phyloP scores from a whole-genome alignment of 768 basidiomycete genomes.

The Rhodotorula paludigena region DNA sequence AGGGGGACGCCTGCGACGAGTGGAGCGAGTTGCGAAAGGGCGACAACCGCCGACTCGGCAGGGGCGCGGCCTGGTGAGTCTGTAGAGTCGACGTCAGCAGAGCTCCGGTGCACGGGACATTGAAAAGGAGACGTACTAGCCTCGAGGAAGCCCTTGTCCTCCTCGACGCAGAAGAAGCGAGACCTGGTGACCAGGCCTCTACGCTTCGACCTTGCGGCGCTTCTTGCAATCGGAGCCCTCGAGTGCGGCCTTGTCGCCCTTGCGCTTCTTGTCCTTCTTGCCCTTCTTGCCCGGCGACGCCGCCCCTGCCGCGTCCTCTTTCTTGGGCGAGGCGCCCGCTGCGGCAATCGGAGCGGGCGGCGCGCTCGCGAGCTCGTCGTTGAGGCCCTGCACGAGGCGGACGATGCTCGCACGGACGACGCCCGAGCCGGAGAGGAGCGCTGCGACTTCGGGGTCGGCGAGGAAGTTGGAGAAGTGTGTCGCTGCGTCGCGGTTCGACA shows the following conservation, averaged over 20 bases:
- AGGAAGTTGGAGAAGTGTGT: slow-evolving; percentile 10
- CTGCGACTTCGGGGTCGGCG: neutral
- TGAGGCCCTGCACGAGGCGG: slow-evolving; percentile 20
- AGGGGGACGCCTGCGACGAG: neutral
- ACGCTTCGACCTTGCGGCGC: slow-evolving; percentile 19
- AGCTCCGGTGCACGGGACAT: too few relatives aligned
- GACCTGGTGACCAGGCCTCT: neutral
- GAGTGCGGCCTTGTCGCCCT: slow-evolving; percentile 1
- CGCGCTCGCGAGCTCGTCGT: neutral
- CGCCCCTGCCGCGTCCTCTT: neutral
- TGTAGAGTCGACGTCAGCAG: neutral
- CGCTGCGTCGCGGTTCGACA: neutral
- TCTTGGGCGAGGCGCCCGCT: neutral
- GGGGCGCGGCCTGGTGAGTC: neutral
- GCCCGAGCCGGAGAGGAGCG: slow-evolving; percentile 20
- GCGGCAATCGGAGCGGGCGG: too few relatives aligned
- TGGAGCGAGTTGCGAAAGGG: neutral
- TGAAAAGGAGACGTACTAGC: too few relatives aligned
- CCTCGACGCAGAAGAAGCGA: too few relatives aligned
- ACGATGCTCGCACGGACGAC: slow-evolving; percentile 16
- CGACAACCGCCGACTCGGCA: neutral
- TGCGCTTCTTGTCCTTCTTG: slow-evolving; percentile 22
- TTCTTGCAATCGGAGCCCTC: slow-evolving; percentile 8
- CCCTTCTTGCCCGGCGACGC: neutral
- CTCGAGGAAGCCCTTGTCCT: too few relatives aligned